These are phyloP conservation scores for Harrya chromipes DNA, from an alignment of 768 basidiomycete genomes.

Conservation along the genomic window DNA sequence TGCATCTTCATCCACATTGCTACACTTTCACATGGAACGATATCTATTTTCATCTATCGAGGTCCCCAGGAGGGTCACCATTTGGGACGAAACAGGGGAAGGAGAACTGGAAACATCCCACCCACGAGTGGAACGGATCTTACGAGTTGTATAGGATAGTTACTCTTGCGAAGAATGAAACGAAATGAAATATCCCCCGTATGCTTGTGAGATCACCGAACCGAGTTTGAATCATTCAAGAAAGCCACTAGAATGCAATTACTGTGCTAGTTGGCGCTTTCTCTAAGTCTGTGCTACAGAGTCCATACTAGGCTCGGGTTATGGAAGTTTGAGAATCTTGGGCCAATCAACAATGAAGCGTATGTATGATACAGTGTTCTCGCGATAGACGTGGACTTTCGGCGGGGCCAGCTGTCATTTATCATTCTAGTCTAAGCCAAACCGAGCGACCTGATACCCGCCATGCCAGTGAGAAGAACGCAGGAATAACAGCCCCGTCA, in stretches of 20 bases:
- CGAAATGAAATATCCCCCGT: conserved; percentile 41
- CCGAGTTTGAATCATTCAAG: too few species aligned
- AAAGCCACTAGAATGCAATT: background rate
- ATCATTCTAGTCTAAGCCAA: conserved; percentile 13
- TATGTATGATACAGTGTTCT: too few species aligned
- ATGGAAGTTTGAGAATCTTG: too few species aligned
- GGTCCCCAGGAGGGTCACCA: conserved; percentile 27
- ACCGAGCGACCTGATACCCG: conserved; percentile 4
- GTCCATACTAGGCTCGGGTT: too few species aligned
- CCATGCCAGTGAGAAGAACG: conserved; percentile 15
- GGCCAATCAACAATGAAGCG: too few species aligned
- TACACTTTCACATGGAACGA: conserved; percentile 20
- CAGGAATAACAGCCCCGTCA: background rate
- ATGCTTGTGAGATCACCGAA: background rate
- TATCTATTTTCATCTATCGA: conserved; percentile 32
- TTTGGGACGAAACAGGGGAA: conserved; percentile 8
- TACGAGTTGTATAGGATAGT: conserved; percentile 24
- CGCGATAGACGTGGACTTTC: background rate
- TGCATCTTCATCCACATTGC: conserved; percentile 30
- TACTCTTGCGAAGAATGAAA: conserved; percentile 38
- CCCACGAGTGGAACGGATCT: conserved; percentile 18
- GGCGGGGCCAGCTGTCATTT: conserved; percentile 2
- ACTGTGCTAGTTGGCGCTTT: background rate
- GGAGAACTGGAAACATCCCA: conserved; percentile 13
- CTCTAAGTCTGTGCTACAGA: too few species aligned